Base-by-base conservation (phyloP, 768 basidiomycete species). In the Crassisporium funariophilum region DNA sequence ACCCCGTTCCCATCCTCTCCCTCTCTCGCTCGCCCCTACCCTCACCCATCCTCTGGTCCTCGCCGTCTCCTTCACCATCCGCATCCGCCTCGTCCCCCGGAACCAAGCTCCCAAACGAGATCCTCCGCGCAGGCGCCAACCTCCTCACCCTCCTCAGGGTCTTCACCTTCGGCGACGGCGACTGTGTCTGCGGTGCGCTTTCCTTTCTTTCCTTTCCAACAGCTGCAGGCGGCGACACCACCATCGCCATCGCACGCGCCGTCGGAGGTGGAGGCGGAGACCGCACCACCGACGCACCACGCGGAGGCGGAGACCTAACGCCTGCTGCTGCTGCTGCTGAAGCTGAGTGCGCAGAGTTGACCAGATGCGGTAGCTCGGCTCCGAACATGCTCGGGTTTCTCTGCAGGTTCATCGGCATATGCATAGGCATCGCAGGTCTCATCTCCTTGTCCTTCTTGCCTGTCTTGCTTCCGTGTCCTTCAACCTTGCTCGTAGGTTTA, bases 351-450 rank as follows among this genome's bases (percentile, higher is more conserved):
- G 24, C 11, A 29, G 15, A 15, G 10, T 17, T 24, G 24, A 25
- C 27, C 20, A 76, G 67, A 37, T 64, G 69, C 27, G 82, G 83
- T 25, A 86, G 72, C 61, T 86, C 86, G 46, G 71, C 75, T 29
- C 84, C 86, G 54, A 86, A 78, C 56, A 84, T 84, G 56, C 79
- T 84, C 24, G 83, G 82, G 52, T 82, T 84, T 44, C 79, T 76
- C 54, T 75, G 72, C 24, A 76, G 59, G 53, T 78, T 82, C 75
- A 77, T 77, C 17, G 71, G 71, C 56, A 63, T 58, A 55, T 60
- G 59, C 42, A 59, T 61, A 42, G 47, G 29, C 35, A 47, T 41
- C 10, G 48, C 19, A 22, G 25, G 35, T 29, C 33, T 47, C 12
- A 43, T 58, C 38, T 47, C 45, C 24, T 46, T 49, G 15, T 17